Evolutionary conservation across 1,284 basidiomycete species (phyloP).

Genomic region (Gomphus sp.): DNA sequence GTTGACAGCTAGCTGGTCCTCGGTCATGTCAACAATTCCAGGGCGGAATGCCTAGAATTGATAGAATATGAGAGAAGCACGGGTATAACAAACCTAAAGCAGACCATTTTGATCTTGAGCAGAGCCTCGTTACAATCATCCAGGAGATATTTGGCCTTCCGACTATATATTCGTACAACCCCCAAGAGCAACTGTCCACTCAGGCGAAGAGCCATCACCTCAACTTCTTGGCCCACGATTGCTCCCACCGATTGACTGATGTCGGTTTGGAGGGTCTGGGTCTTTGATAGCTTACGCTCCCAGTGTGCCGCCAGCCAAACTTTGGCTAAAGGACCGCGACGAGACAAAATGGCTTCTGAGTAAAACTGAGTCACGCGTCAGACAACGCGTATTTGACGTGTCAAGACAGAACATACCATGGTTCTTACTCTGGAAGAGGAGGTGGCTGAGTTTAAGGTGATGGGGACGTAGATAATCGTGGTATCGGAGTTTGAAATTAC

Average conservation of each 20-base stretch:
- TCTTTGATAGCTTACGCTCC: conserved; percentile 95
- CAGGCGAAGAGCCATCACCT: conserved; percentile 86
- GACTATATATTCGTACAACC: conserved; percentile 94
- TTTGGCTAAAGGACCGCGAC: conserved; percentile 88
- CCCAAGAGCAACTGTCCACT: conserved; percentile 94
- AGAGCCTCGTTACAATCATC: conserved; percentile 98
- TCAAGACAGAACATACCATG: conserved; percentile 5
- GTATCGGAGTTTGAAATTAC: not conserved
- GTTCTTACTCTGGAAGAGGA: not conserved
- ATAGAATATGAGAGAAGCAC: not conserved
- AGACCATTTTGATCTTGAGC: conserved; percentile 89
- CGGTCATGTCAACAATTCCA: conserved; percentile 89
- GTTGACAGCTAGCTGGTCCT: conserved; percentile 83
- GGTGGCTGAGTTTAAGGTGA: not conserved
- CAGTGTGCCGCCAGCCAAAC: conserved; percentile 99
- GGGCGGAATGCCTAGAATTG: conserved; percentile 76
- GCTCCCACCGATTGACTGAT: conserved; percentile 90
- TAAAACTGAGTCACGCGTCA: conserved; percentile 54
- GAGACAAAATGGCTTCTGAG: conserved; percentile 86
- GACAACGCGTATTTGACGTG: conserved; percentile 3
- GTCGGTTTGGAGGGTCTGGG: conserved; percentile 88
- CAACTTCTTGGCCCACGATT: conserved; percentile 83
- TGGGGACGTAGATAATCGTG: not conserved
- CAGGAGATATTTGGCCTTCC: conserved; percentile 94
- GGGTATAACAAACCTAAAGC: conserved; percentile 13